Percentiles rank a stretch among this genome's conserved stretches.
phyloP scores from a whole-genome alignment of 805 yeast genomes.

The Limtongozyma cylindracea region DNA sequence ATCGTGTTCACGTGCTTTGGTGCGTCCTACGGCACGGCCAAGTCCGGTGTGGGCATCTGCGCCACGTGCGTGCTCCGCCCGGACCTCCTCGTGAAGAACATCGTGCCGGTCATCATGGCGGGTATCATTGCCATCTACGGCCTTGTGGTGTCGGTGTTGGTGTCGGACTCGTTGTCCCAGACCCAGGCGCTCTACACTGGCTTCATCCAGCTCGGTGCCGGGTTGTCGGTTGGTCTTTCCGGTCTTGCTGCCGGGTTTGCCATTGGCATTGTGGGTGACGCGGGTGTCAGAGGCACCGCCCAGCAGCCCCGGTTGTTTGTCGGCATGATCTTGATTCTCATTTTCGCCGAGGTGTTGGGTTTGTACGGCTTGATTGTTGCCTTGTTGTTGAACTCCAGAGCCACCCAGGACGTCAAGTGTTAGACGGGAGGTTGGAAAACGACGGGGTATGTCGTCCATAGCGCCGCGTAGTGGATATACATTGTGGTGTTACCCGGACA shows the following conservation, averaged over 20 bases:
- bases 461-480: too few species aligned
- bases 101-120: conserved; percentile 97
- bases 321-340: conserved; percentile 93
- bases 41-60: conserved; percentile 97
- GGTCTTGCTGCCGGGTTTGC: conserved; percentile 98
- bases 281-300: conserved; percentile 96
- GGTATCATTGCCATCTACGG: conserved; percentile 99
- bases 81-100: conserved; percentile 75
- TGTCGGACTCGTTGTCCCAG: conserved; percentile 73
- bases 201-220: conserved; percentile 95
- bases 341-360: conserved; percentile 98
- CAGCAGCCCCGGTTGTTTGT: conserved; percentile 97
- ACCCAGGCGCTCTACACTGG: conserved; percentile 89
- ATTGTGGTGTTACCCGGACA: too few species aligned
- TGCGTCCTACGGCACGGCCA: conserved; percentile 98
- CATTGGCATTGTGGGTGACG: conserved; percentile 98
- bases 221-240: conserved; percentile 88
- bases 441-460: too few species aligned
- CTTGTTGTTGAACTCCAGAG: conserved; percentile 90
- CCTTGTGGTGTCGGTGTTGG: conserved; percentile 83
- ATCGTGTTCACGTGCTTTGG: conserved; percentile 97
- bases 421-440: too few species aligned
- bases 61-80: conserved; percentile 97
- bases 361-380: conserved; percentile 97
- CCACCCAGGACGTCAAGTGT: conserved; percentile 54